A percentile compares a stretch with the other conserved stretches of the same genome.
These are phyloP conservation scores for Wickerhamomyces sp. DNA, from an alignment of 1,139 yeast genomes.

Conservation along the genomic window DNA sequence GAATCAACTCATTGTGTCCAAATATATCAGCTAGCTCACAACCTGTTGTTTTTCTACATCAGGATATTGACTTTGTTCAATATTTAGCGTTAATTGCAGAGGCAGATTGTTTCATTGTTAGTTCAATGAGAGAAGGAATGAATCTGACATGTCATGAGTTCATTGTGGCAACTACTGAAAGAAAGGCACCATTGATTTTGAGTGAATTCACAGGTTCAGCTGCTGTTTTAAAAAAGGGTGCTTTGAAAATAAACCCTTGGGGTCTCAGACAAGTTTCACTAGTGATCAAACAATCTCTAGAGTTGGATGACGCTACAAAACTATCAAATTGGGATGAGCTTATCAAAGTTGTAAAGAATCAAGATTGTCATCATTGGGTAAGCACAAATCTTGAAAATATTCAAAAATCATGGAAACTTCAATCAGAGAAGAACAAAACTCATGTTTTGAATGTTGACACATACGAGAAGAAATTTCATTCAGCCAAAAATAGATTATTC, in stretches of 20 bases:
- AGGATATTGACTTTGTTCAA: constrained; percentile 84
- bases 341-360: constrained; percentile 50
- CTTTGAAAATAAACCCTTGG: constrained; percentile 84
- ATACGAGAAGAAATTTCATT: constrained; percentile 30
- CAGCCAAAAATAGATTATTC: constrained; percentile 36
- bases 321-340: constrained; percentile 57
- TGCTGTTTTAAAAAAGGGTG: constrained; percentile 63
- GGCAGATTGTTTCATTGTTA: constrained; percentile 83
- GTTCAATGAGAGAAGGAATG: constrained; percentile 95
- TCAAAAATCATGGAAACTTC: constrained; percentile 55
- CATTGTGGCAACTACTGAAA: constrained; percentile 66
- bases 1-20: constrained; percentile 74
- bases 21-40: constrained; percentile 74
- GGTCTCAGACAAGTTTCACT: constrained; percentile 63
- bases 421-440: constrained; percentile 37
- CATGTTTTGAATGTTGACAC: constrained; percentile 37
- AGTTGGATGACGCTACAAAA: constrained; percentile 58
- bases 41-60: constrained; percentile 84
- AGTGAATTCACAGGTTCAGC: constrained; percentile 97
- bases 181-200: constrained; percentile 75
- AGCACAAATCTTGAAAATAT: constrained; percentile 50
- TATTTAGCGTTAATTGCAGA: constrained; percentile 81
- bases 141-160: constrained; percentile 95
- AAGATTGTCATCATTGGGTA: constrained; percentile 79
- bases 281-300: constrained; percentile 56